Percentiles rank a stretch among this genome's conserved stretches.
Conservation (phyloP, 495 filamentous ascomycete genomes). For the Penicillium odoratum region DNA sequence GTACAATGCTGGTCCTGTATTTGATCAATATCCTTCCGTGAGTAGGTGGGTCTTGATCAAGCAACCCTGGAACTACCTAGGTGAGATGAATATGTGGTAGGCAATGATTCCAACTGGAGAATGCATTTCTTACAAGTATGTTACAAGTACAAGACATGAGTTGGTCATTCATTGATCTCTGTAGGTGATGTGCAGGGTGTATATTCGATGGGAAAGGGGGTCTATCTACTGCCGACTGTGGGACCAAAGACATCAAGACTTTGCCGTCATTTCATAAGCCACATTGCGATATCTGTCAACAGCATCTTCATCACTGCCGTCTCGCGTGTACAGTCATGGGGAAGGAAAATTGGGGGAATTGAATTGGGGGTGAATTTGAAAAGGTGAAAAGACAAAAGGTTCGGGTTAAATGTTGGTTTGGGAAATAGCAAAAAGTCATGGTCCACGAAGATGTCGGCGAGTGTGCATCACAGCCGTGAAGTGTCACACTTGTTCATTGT, state of each 20-base stretch:
- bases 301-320: constrained; percentile 36
- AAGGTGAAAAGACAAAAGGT: constrained; percentile 12
- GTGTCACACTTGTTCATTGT: constrained; percentile 2
- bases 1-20: too few relatives aligned
- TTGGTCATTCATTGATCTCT: background rate
- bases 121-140: background rate
- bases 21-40: too few relatives aligned
- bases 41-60: too few relatives aligned
- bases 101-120: background rate
- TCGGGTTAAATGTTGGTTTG: constrained; percentile 11
- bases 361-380: constrained; percentile 8
- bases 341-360: constrained; percentile 14
- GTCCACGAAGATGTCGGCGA: constrained; percentile 13
- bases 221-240: constrained; percentile 45
- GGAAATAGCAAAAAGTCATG: constrained; percentile 21
- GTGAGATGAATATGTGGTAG: too few relatives aligned
- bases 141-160: constrained; percentile 3
- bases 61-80: too few relatives aligned
- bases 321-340: constrained; percentile 28
- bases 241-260: constrained; percentile 26
- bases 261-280: constrained; percentile 30
- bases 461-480: constrained; percentile 15
- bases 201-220: constrained; percentile 39
- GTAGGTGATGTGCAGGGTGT: constrained; percentile 31
- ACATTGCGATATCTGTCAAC: constrained; percentile 30